phyloP scores from a whole-genome alignment of 2,329 filamentous ascomycete genomes.

The Fusarium begoniae region DNA sequence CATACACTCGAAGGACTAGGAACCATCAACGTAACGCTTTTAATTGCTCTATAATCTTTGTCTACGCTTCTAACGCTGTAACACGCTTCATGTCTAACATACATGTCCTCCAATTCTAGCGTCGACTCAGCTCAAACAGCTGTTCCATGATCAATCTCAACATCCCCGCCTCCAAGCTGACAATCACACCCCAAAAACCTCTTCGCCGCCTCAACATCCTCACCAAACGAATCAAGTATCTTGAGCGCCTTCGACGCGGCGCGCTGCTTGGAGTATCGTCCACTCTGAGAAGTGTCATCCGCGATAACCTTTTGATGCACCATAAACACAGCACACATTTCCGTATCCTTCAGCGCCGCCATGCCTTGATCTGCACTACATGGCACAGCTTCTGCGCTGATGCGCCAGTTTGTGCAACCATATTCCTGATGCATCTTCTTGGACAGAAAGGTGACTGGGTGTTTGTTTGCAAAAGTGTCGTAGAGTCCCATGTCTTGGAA shows the following conservation, averaged over 20 bases:
- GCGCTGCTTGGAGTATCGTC: constrained; percentile 76
- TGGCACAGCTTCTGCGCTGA: constrained; percentile 59
- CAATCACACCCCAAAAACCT: constrained; percentile 72
- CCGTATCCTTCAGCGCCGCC: constrained; percentile 53
- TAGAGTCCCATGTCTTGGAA: constrained; percentile 90
- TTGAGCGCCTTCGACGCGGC: constrained; percentile 69
- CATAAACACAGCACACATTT: constrained; percentile 76
- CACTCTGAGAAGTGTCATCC: constrained; percentile 68
- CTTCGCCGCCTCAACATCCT: constrained; percentile 63
- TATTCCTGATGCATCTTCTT: constrained; percentile 71
- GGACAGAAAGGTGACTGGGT: constrained; percentile 80
- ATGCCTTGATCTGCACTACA: constrained; percentile 53
- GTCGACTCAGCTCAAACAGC: neutral
- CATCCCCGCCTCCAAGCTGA: constrained; percentile 6
- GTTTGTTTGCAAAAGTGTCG: constrained; percentile 85
- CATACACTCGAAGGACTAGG: neutral
- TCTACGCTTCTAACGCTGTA: neutral
- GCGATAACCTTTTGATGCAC: constrained; percentile 78
- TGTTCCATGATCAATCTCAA: constrained; percentile 22
- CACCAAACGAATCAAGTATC: constrained; percentile 54
- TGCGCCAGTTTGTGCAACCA: constrained; percentile 68
- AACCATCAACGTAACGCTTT: neutral
- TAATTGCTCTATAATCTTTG: neutral
- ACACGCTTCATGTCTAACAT: neutral
- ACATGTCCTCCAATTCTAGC: neutral